A percentile compares a stretch with the other conserved stretches of the same genome.
Conservation (phyloP, 192 early-diverging fungal genomes). For the Martensiomyces pterosporus region DNA sequence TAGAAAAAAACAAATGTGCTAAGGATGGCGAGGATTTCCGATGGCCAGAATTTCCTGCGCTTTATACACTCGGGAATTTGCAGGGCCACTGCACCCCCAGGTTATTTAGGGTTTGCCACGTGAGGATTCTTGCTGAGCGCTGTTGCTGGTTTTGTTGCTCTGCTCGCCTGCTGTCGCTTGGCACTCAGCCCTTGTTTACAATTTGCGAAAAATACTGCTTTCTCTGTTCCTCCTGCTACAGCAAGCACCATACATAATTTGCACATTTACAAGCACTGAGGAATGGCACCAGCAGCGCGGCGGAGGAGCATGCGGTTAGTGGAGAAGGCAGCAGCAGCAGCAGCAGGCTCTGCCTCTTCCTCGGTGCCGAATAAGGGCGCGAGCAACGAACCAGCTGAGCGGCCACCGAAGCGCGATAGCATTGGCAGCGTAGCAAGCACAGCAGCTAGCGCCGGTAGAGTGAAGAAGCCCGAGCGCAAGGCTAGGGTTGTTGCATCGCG, state of each 20-base stretch:
- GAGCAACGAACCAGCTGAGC: not conserved
- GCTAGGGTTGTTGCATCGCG: constrained; percentile 36
- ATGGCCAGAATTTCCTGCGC: too few relatives aligned
- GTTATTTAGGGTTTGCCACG: too few relatives aligned
- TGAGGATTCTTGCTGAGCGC: not conserved
- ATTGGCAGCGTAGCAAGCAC: constrained; percentile 6
- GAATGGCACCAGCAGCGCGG: constrained; percentile 24
- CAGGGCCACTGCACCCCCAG: too few relatives aligned
- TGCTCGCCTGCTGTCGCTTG: not conserved
- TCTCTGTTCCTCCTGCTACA: too few relatives aligned
- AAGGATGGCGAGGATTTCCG: too few relatives aligned
- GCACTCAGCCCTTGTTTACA: not conserved
- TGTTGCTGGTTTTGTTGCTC: constrained; percentile 49
- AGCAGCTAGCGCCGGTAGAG: constrained; percentile 10
- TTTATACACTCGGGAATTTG: too few relatives aligned
- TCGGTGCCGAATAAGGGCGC: constrained; percentile 2
- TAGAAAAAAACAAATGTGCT: too few relatives aligned
- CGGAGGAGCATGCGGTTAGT: constrained; percentile 31
- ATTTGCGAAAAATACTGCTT: too few relatives aligned
- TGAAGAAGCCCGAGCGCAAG: constrained; percentile 30
- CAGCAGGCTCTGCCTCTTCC: too few relatives aligned
- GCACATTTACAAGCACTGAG: not conserved
- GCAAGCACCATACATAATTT: constrained; percentile 3
- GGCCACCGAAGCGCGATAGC: constrained; percentile 5
- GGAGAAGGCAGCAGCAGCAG: constrained; percentile 6